Evolutionary conservation across 2,329 filamentous ascomycete species (phyloP).

Genomic region (Neofusicoccum ribis): DNA sequence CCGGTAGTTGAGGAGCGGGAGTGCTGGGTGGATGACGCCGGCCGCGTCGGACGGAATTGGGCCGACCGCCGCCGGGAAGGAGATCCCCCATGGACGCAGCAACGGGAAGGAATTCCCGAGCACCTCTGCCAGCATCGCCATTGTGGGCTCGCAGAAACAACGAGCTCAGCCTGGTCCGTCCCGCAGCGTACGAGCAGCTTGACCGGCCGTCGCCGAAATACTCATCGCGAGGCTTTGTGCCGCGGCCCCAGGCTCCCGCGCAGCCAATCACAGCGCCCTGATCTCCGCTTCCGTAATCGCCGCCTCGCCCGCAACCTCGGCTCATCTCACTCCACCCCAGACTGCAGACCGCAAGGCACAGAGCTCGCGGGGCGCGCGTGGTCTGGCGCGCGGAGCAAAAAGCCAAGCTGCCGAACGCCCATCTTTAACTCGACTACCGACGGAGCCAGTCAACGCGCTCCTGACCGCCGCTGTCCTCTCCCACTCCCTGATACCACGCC

Average conservation of each 20-base stretch:
- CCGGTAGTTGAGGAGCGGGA: neutral
- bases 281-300: constrained; percentile 9
- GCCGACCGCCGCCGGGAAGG: neutral
- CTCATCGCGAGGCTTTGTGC: neutral
- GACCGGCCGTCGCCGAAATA: neutral
- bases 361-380: neutral
- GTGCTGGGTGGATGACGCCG: too few species aligned
- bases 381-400: neutral
- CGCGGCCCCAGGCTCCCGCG: neutral
- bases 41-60: neutral
- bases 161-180: neutral
- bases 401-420: constrained; percentile 2
- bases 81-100: neutral
- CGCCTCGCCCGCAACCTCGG: constrained; percentile 5
- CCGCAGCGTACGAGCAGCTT: too few species aligned
- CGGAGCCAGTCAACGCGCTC: neutral
- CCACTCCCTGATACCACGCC: neutral
- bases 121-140: neutral
- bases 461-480: too few species aligned
- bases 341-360: too few species aligned
- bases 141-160: neutral
- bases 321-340: constrained; percentile 12
- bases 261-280: constrained; percentile 5
- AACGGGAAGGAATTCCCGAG: constrained; percentile 3
- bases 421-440: neutral